phyloP scores from a whole-genome alignment of 1,284 basidiomycete genomes.

The Cystobasidium sp. region DNA sequence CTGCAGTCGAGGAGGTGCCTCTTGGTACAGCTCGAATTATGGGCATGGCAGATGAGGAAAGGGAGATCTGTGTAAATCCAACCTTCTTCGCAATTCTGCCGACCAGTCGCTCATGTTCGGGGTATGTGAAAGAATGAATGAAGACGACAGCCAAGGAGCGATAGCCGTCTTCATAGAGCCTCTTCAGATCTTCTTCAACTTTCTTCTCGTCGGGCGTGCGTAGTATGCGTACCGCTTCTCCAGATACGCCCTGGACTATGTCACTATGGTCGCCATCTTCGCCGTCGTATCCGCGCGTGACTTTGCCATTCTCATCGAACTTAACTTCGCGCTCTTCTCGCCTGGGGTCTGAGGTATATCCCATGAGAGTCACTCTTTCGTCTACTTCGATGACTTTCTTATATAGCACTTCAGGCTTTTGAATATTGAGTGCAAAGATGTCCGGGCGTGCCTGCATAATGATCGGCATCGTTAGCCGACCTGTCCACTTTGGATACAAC shows the following conservation, averaged over 20 bases:
- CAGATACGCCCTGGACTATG: constrained; percentile 68
- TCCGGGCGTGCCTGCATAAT: constrained; percentile 71
- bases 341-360: constrained; percentile 86
- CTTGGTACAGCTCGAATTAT: constrained; percentile 76
- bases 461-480: constrained; percentile 58
- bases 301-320: constrained; percentile 61
- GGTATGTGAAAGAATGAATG: constrained; percentile 87
- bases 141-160: constrained; percentile 83
- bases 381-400: constrained; percentile 83
- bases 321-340: constrained; percentile 73
- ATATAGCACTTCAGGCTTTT: constrained; percentile 76
- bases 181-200: constrained; percentile 65
- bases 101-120: constrained; percentile 67
- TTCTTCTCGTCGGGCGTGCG: constrained; percentile 67
- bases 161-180: constrained; percentile 74
- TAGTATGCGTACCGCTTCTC: constrained; percentile 87
- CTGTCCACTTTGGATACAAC: background rate
- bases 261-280: constrained; percentile 69
- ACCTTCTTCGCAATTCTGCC: constrained; percentile 73
- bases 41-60: constrained; percentile 83
- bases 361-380: constrained; percentile 87
- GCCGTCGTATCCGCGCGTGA: constrained; percentile 73
- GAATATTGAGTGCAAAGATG: constrained; percentile 61
- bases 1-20: constrained; percentile 88
- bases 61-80: constrained; percentile 85